phyloP scores from a whole-genome alignment of 1,284 basidiomycete genomes.

The Sphagnurus paluster region DNA sequence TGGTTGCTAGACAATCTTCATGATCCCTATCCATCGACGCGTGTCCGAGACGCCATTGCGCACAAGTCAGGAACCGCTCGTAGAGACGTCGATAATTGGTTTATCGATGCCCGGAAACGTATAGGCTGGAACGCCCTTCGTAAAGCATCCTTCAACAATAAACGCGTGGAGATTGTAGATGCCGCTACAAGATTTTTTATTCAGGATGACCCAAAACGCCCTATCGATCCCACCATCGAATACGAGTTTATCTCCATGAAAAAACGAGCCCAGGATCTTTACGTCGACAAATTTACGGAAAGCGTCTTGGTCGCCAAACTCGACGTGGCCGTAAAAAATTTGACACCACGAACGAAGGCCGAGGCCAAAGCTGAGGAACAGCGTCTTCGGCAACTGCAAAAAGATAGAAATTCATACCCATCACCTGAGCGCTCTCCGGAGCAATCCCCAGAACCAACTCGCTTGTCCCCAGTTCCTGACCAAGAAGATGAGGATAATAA shows the following conservation, averaged over 20 bases:
- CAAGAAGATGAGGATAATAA: not conserved
- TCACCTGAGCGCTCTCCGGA: slow-evolving; percentile 21
- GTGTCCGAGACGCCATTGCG: slow-evolving; percentile 30
- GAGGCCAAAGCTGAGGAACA: slow-evolving; percentile 12
- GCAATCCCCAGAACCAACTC: slow-evolving; percentile 5
- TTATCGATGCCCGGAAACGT: slow-evolving; percentile 44
- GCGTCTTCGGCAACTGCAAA: not conserved
- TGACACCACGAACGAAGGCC: slow-evolving; percentile 21
- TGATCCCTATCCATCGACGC: slow-evolving; percentile 48
- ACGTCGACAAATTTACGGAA: slow-evolving; percentile 26
- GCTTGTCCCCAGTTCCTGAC: not conserved
- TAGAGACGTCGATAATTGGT: slow-evolving; percentile 48
- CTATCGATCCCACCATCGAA: slow-evolving; percentile 25
- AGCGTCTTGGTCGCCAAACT: slow-evolving; percentile 28
- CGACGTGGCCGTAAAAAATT: slow-evolving; percentile 26
- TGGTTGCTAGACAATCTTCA: slow-evolving; percentile 50
- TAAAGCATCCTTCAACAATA: slow-evolving; percentile 36
- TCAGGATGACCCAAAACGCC: slow-evolving; percentile 25
- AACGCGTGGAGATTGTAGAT: slow-evolving; percentile 36
- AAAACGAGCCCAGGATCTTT: slow-evolving; percentile 31
- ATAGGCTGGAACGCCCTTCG: slow-evolving; percentile 53
- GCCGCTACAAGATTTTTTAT: slow-evolving; percentile 42
- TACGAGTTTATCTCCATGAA: slow-evolving; percentile 37
- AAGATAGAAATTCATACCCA: slow-evolving; percentile 16
- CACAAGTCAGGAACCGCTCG: slow-evolving; percentile 20